A percentile compares a stretch with the other conserved stretches of the same genome.
Evolutionary conservation across 2,329 filamentous ascomycete genomes (phyloP).

Genomic region (Claviceps africana): DNA sequence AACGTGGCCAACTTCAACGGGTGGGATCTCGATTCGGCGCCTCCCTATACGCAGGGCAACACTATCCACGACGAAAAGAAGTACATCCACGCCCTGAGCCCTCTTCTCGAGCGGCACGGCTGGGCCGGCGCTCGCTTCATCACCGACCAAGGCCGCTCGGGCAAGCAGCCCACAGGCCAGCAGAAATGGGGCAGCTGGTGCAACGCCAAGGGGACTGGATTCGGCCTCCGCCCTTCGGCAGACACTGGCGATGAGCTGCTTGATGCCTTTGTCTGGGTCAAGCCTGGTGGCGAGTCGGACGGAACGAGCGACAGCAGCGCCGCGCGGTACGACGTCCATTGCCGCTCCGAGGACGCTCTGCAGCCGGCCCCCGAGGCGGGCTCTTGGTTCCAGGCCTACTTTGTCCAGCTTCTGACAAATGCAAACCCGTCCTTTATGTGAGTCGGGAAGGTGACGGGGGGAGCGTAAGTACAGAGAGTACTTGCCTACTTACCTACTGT

Average conservation of each 20-base stretch:
- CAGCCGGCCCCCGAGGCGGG: conserved; percentile 57
- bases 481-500: too few relatives aligned
- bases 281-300: conserved; percentile 49
- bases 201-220: conserved; percentile 49
- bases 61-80: conserved; percentile 37
- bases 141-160: conserved; percentile 36
- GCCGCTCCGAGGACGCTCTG: conserved; percentile 37
- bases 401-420: conserved; percentile 40
- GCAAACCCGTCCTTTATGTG: conserved; percentile 36
- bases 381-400: conserved; percentile 51
- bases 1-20: conserved; percentile 47
- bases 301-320: conserved; percentile 11
- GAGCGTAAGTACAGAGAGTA: too few relatives aligned
- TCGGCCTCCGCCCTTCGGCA: conserved; percentile 49
- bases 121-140: conserved; percentile 33
- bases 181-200: conserved; percentile 53
- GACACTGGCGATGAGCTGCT: conserved; percentile 43
- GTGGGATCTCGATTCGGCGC: conserved; percentile 27
- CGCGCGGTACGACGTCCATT: conserved; percentile 16
- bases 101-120: conserved; percentile 37
- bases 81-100: conserved; percentile 51
- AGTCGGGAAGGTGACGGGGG: neutral
- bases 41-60: conserved; percentile 33
- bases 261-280: conserved; percentile 59
- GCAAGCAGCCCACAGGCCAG: conserved; percentile 48